A percentile compares a stretch with the other conserved stretches of the same genome.
Conservation (phyloP, 352 stramenopile species). For the Poterioochromonas sp. region DNA sequence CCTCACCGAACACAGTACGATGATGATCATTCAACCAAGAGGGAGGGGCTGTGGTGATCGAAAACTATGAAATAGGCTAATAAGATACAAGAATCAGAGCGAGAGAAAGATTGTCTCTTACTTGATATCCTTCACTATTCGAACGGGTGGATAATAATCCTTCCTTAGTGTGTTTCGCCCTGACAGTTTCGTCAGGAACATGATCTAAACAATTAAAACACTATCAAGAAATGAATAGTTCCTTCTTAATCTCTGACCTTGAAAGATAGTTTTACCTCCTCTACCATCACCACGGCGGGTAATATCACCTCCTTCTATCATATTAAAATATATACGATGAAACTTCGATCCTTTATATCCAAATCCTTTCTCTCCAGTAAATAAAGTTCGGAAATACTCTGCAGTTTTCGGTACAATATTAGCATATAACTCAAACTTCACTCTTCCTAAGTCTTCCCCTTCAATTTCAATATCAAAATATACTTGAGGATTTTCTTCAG, state of each 20-base stretch:
- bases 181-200: conserved; percentile 90
- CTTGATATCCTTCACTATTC: too few relatives aligned
- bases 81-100: background rate
- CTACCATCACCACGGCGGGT: conserved; percentile 14
- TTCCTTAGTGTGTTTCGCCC: conserved; percentile 85
- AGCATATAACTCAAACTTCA: conserved; percentile 91
- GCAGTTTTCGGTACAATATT: conserved; percentile 96
- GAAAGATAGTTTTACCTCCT: background rate
- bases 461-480: conserved; percentile 97
- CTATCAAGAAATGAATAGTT: background rate
- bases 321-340: conserved; percentile 33
- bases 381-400: conserved; percentile 88
- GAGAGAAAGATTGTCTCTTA: too few relatives aligned
- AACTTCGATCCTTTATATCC: conserved; percentile 61
- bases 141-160: conserved; percentile 87
- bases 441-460: conserved; percentile 71
- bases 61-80: conserved; percentile 66
- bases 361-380: conserved; percentile 78
- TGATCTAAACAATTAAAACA: conserved; percentile 41
- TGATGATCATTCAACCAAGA: conserved; percentile 10
- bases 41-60: conserved; percentile 72
- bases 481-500: conserved; percentile 53
- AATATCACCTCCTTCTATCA: conserved; percentile 50
- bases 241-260: conserved; percentile 40
- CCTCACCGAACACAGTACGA: conserved; percentile 31